A percentile compares a stretch with the other conserved stretches of the same genome.
Conservation (phyloP, 495 filamentous ascomycete species). For the Corynascus novoguineensis region DNA sequence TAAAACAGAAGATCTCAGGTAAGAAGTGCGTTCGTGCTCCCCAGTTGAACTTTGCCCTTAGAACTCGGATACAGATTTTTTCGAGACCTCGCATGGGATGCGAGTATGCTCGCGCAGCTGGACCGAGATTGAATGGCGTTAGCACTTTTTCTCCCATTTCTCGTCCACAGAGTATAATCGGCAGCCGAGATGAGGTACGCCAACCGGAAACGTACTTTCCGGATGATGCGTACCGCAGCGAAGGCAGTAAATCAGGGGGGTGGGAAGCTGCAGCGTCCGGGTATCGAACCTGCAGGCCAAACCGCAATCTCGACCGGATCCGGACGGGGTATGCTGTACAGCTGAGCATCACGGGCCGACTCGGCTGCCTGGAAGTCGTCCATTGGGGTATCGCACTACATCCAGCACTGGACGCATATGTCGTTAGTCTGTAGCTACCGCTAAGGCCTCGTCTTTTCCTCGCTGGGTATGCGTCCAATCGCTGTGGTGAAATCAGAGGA, state of each 20-base stretch:
- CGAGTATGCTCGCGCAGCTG: neutral
- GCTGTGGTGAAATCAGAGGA: neutral
- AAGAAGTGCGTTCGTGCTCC: too few species aligned
- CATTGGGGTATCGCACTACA: neutral
- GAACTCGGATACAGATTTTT: neutral
- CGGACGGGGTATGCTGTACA: too few species aligned
- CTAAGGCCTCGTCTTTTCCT: neutral
- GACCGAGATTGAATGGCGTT: neutral
- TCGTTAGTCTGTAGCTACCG: neutral
- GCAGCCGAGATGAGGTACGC: too few species aligned
- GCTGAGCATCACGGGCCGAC: neutral
- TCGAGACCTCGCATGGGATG: neutral
- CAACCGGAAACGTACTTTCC: neutral
- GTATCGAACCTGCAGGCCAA: neutral
- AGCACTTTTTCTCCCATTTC: neutral
- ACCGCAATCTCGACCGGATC: too few species aligned
- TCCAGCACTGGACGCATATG: neutral
- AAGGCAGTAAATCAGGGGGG: neutral
- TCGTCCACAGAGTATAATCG: too few species aligned
- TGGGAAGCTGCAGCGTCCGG: neutral
- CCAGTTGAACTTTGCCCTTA: too few species aligned
- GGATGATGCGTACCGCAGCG: neutral
- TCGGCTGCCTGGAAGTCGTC: neutral
- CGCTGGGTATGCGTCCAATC: neutral
- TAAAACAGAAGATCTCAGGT: too few species aligned